Evolutionary conservation across 305 asterid species (phyloP).

Genomic region (Salvia sclarea): DNA sequence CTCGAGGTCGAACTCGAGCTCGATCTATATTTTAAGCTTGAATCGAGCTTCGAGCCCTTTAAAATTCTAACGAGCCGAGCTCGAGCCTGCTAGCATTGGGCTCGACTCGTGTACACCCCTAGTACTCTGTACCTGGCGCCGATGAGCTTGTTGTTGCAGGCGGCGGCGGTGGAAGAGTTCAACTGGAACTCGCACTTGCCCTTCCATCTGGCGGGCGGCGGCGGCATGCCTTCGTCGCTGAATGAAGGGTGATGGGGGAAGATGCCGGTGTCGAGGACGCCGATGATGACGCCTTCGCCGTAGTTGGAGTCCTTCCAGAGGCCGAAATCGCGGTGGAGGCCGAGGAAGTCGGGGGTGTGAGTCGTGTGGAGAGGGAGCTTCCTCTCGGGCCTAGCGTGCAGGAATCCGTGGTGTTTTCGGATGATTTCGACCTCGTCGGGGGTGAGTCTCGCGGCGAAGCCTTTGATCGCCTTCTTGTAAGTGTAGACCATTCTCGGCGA

Average conservation of each 20-base stretch:
- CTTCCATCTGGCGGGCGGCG: conserved; percentile 65
- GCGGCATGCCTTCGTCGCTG: conserved; percentile 50
- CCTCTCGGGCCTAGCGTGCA: conserved; percentile 41
- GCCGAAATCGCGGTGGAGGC: conserved; percentile 43
- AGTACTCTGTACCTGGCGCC: too few relatives aligned
- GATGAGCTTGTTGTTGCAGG: conserved; percentile 60
- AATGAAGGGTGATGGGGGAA: conserved; percentile 58
- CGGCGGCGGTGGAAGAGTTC: too few relatives aligned
- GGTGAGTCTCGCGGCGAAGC: conserved; percentile 49
- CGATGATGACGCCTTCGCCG: conserved; percentile 56
- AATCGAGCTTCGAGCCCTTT: too few relatives aligned
- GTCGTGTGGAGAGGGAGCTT: conserved; percentile 45
- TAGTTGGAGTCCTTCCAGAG: conserved; percentile 48
- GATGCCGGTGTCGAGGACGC: conserved; percentile 51
- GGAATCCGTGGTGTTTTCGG: conserved; percentile 37
- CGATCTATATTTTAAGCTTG: too few relatives aligned
- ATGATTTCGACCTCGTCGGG: conserved; percentile 36
- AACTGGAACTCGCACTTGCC: conserved; percentile 51
- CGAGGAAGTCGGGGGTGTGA: conserved; percentile 51
- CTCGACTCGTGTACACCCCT: too few relatives aligned
- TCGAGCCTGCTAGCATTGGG: too few relatives aligned
- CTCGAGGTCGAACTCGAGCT: too few relatives aligned
- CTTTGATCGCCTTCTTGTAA: conserved; percentile 48
- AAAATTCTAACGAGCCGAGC: too few relatives aligned
- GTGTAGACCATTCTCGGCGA: conserved; percentile 28